Evolutionary conservation across 208 protist species (phyloP), one percentile per base, ranked within the genome.

Genomic region (Kentomonas sorsogonicus): DNA sequence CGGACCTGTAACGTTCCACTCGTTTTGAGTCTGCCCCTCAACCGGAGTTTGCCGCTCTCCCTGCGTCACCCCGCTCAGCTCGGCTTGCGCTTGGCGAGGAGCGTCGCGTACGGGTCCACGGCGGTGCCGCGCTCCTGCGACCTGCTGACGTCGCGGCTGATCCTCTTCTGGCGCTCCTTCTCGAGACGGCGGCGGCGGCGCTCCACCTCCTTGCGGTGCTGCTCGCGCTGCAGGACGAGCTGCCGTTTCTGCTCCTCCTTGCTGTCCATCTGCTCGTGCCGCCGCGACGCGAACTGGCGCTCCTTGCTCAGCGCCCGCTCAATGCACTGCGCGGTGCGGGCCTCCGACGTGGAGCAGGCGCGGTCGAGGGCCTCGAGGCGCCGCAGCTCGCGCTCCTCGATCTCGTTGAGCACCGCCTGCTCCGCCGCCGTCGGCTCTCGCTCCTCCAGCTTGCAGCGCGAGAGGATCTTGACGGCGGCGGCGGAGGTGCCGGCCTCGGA

Each of bases 321-420:
- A 9, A 91, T 33, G 16, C 60, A 39, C 34, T 63, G 64, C 10
- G 77, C 43, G 46, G 81, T 50, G 41, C 55, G 72, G 47, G 58
- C 67, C 53, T 81, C 69, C 48, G 72, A 56, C 16, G 68, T 55
- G 20, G 66, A 36, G 22, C 30, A 40, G 13, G 69, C 66, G 50
- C 83, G 72, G 20, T 76, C 59, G 27, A 54, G 69, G 29, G 57
- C 69, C 36, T 84, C 78, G 27, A 56, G 33, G 22, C 54, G 59
- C 47, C 60, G 66, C 16, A 66, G 52, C 55, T 91, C 79, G 9
- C 74, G 70, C 57, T 86, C 77, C 40, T 78, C 60, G 59, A 86
- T 91, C 20, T 82, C 70, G 3, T 77, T 63, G 22, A 86, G 59
- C 60, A 77, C 63, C 3, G 62, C 39, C 23, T 47, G 22, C 57